Evolutionary conservation across 306 rosid species (phyloP), one percentile per base, ranked within the genome.

Genomic region (Vigna nakashimae): DNA sequence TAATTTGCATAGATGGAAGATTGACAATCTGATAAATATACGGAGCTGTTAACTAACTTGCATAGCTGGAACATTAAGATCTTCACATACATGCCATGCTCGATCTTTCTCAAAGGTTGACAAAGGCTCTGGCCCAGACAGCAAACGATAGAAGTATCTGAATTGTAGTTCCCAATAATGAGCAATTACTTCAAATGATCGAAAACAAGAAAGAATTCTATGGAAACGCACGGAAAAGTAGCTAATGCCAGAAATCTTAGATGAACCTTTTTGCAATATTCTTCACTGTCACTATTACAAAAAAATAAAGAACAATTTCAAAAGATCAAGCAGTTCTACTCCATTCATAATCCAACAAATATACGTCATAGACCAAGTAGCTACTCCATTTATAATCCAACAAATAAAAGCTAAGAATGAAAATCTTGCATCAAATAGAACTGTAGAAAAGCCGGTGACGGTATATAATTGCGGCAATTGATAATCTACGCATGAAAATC

Each of bases 1-100:
- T 55, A 53, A 50, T 30, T 32, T 8, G 62, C 38, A 16, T 50
- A 24, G 79, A 52, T 42, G 59, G 60, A 60, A 22, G 26, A 60
- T 40, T 50, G 76, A 62, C 40, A 80, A 69, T 69, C 56, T 73
- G 59, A 69, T 16, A 71, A 60, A 62, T 46, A 22, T 55, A 69
- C 43, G 79, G 36, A 67, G 78, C 52, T 55, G n/a, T 26, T 75
- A 80, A 85, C 84, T 68, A 50, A 94, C 98, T 87, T 83, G 93
- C 98, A 95, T 91, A n/a, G 99, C 92, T 36, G 18, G 71, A 77
- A 95, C 79, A 86, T 86, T 85, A 32, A 95, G 92, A 50, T 86
- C 93, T 86, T 91, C 97, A 0, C 88, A 79, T 68, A 95, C 88
- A 77, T 95, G 97, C 99, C 97, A 95, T 74, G 92, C 97, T 14